Percentiles rank a stretch among this genome's conserved stretches.
Evolutionary conservation across 2,329 filamentous ascomycete species (phyloP).

Genomic region (Leptoxyphium fumago): DNA sequence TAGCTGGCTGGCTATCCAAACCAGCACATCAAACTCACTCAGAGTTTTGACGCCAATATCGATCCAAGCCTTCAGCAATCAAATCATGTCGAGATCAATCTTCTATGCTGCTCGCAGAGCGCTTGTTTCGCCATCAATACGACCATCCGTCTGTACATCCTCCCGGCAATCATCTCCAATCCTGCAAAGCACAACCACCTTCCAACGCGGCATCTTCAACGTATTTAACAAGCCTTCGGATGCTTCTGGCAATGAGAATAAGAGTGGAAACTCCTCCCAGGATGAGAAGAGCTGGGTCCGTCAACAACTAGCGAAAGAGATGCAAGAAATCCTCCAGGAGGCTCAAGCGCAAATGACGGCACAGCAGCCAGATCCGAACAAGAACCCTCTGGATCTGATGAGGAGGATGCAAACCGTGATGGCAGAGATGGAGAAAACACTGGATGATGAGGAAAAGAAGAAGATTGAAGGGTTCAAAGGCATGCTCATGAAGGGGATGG

Average conservation of each 20-base stretch:
- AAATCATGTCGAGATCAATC: neutral
- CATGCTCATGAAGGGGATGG: neutral
- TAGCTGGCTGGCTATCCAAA: too few relatives aligned
- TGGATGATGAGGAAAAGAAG: neutral
- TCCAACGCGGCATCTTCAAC: neutral
- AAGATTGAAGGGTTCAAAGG: neutral
- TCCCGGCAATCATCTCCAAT: neutral
- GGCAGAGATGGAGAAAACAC: neutral
- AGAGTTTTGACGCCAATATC: neutral
- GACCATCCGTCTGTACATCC: neutral
- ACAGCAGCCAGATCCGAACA: neutral
- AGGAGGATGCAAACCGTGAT: neutral
- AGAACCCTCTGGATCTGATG: neutral
- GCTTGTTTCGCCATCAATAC: neutral
- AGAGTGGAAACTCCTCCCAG: neutral
- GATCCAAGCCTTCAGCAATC: neutral
- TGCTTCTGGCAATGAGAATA: neutral
- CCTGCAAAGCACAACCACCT: neutral
- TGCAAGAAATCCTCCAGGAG: neutral
- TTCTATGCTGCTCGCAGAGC: neutral
- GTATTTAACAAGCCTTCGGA: neutral
- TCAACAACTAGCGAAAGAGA: neutral
- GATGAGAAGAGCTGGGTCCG: neutral
- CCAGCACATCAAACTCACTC: neutral
- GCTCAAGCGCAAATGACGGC: neutral